Conservation (phyloP, 2,329 filamentous ascomycete genomes). For the Exophiala sideris region DNA sequence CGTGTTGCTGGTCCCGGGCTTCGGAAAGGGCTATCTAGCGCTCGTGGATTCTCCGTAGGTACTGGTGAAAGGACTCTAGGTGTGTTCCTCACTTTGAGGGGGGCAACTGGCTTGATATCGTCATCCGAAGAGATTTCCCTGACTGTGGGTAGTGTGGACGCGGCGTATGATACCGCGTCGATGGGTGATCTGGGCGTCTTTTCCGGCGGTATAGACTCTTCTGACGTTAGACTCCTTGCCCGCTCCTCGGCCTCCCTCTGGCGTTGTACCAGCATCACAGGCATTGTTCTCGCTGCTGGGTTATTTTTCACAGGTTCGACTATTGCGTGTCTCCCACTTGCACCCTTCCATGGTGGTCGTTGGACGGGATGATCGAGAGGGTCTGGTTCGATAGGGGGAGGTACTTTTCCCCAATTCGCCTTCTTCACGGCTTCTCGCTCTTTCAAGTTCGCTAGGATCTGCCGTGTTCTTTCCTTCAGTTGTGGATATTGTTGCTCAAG, state of each 20-base stretch:
- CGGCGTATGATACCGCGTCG: conserved; percentile 34
- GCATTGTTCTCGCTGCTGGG: conserved; percentile 42
- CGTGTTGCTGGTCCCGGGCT: conserved; percentile 13
- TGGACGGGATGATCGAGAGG: conserved; percentile 46
- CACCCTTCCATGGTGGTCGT: conserved; percentile 64
- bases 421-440: conserved; percentile 34
- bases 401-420: conserved; percentile 31
- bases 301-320: conserved; percentile 64
- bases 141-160: conserved; percentile 29
- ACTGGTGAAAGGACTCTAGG: conserved; percentile 29
- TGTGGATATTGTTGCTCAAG: conserved; percentile 33
- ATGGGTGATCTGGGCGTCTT: conserved; percentile 15
- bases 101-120: conserved; percentile 41
- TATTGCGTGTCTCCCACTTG: conserved; percentile 64
- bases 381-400: conserved; percentile 36
- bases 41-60: not conserved
- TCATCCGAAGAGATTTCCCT: conserved; percentile 31
- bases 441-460: conserved; percentile 31
- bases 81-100: conserved; percentile 41
- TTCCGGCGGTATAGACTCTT: not conserved
- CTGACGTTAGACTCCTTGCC: not conserved
- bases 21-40: conserved; percentile 22
- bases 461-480: conserved; percentile 37
- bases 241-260: conserved; percentile 13
- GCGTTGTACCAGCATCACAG: conserved; percentile 30